phyloP scores from a whole-genome alignment of 2,329 filamentous ascomycete genomes.

The Aureobasidium sp. region DNA sequence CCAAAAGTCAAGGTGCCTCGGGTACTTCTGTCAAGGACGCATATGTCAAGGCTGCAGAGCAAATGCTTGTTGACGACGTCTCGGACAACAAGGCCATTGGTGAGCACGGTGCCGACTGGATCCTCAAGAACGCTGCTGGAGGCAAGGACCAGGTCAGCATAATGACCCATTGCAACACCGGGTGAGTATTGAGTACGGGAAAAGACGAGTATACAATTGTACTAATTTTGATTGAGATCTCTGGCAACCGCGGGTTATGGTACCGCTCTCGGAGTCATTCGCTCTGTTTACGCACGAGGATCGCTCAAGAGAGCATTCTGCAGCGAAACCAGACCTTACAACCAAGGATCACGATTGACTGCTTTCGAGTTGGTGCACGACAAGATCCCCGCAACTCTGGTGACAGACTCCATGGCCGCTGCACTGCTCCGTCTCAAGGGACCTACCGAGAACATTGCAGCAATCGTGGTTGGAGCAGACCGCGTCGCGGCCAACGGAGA shows the following conservation, averaged over 20 bases:
- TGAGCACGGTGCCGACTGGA: conserved; percentile 73
- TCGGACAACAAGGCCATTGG: conserved; percentile 83
- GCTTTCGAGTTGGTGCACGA: conserved; percentile 96
- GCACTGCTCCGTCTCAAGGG: conserved; percentile 60
- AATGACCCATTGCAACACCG: conserved; percentile 96
- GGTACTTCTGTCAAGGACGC: conserved; percentile 53
- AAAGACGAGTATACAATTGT: too few species aligned
- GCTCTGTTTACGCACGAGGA: conserved; percentile 60
- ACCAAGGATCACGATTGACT: conserved; percentile 90
- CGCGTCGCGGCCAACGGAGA: conserved; percentile 93
- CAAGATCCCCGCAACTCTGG: conserved; percentile 77
- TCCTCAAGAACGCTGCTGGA: conserved; percentile 51
- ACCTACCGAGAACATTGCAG: conserved; percentile 58
- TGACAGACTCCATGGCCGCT: conserved; percentile 95
- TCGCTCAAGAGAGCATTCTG: conserved; percentile 80
- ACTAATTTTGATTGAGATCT: conserved; percentile 45
- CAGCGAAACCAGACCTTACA: conserved; percentile 94
- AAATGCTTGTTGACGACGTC: conserved; percentile 80
- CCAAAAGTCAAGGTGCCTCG: conserved; percentile 32
- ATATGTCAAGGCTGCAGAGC: conserved; percentile 74
- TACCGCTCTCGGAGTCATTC: conserved; percentile 88
- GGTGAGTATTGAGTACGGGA: conserved; percentile 40
- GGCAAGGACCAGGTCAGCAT: conserved; percentile 60
- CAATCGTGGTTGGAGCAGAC: conserved; percentile 90
- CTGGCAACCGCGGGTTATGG: conserved; percentile 97